Evolutionary conservation across 2,329 filamentous ascomycete genomes (phyloP).

Genomic region (Aspergillus neoniger): DNA sequence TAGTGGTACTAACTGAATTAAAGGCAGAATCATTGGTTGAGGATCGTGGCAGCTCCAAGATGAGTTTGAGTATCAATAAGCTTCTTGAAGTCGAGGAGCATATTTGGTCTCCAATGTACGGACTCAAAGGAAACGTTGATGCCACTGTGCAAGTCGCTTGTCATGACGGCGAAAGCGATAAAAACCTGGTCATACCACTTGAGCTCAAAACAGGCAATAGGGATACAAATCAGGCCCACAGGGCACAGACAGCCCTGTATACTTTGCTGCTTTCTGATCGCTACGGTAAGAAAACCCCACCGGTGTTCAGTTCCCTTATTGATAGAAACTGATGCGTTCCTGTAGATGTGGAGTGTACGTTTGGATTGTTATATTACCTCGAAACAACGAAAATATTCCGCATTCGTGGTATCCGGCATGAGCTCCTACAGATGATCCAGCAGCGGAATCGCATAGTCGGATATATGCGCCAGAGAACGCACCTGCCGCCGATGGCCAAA

Average conservation of each 20-base stretch:
- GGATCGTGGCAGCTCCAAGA: conserved; percentile 73
- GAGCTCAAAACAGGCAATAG: conserved; percentile 93
- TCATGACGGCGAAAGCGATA: conserved; percentile 65
- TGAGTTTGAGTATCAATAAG: conserved; percentile 85
- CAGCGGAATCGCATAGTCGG: conserved; percentile 87
- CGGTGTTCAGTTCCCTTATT: neutral
- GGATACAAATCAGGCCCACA: conserved; percentile 75
- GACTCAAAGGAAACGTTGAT: conserved; percentile 95
- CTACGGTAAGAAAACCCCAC: conserved; percentile 58
- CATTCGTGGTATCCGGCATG: conserved; percentile 80
- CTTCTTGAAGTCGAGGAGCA: conserved; percentile 96
- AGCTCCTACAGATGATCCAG: conserved; percentile 95
- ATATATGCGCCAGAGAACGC: conserved; percentile 77
- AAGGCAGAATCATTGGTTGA: conserved; percentile 71
- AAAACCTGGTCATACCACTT: conserved; percentile 82
- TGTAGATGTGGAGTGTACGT: conserved; percentile 79
- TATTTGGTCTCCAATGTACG: conserved; percentile 97
- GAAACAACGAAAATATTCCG: conserved; percentile 84
- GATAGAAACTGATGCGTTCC: neutral
- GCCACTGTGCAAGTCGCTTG: conserved; percentile 90
- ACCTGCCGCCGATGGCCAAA: conserved; percentile 83
- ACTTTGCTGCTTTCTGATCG: conserved; percentile 89
- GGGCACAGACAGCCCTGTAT: conserved; percentile 92
- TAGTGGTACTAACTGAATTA: neutral
- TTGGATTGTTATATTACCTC: conserved; percentile 92